These are phyloP conservation scores for Dacryopinax spathularia DNA, from an alignment of 768 basidiomycete genomes.

Conservation along the genomic window DNA sequence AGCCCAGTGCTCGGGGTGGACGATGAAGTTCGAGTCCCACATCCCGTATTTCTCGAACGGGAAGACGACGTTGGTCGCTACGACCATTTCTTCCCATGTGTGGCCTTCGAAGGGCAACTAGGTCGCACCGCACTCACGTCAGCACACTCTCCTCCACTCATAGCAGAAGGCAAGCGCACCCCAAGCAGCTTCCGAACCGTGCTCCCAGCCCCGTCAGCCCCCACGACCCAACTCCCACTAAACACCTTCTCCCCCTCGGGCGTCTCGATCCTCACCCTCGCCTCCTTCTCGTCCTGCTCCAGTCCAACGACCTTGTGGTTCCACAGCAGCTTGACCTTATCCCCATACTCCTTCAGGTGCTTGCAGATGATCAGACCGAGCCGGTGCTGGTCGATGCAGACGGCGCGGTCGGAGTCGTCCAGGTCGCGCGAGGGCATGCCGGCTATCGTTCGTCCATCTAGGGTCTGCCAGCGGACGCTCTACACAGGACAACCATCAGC, in stretches of 20 bases:
- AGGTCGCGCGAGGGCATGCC: not conserved
- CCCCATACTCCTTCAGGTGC: not conserved
- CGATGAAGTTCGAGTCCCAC: conserved; percentile 3
- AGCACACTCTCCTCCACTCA: not conserved
- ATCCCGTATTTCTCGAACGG: not conserved
- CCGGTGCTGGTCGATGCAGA: not conserved
- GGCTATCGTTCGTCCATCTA: not conserved
- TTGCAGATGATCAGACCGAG: not conserved
- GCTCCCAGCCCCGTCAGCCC: not conserved
- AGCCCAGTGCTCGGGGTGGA: not conserved
- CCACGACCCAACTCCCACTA: not conserved
- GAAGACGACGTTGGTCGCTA: not conserved
- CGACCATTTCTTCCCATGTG: not conserved
- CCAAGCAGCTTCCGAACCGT: not conserved
- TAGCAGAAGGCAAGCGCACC: not conserved
- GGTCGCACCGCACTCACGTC: not conserved
- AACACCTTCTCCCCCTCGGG: not conserved
- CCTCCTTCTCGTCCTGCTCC: not conserved
- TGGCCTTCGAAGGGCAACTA: not conserved
- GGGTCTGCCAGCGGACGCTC: not conserved
- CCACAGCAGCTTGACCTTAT: conserved; percentile 1
- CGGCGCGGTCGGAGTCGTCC: not conserved
- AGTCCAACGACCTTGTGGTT: not conserved
- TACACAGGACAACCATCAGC: not conserved
- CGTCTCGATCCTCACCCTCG: not conserved